Base-by-base conservation (phyloP, 306 rosid genomes). In the Senna tora region DNA sequence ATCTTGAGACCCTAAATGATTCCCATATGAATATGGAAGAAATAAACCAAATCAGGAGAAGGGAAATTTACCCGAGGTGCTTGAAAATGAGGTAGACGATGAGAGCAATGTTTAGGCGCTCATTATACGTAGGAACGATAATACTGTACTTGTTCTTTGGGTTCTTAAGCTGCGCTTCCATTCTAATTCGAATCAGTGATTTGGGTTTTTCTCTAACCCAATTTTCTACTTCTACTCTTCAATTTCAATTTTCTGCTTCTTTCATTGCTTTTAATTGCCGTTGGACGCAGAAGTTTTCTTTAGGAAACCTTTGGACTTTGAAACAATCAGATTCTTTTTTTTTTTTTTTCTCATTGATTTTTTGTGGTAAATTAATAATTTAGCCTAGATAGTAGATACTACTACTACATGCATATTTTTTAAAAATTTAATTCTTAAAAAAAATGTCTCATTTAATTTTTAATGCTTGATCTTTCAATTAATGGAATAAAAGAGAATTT, bases 101-200 rank as follows among this genome's bases (percentile, higher is more conserved):
- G 67, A 94, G 89, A 59, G 95, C 87, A 75, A 94, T 91, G 85
- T 94, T 94, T 68, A 94, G 90, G 65, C 87, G 94, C 79, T 94
- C 99, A 73, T 94, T 94, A 78, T 89, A 94, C 22, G 99, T 91
- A 9, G 97, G 99, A 77, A 94, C 77, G 75, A 91, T 89, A 55
- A 91, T 81, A 69, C 96, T 91, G 84, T 89, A 89, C 81, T 94
- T 94, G 80, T 84, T 81, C 73, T 78, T 82, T 61, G 76, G 77
- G 77, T 84, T 83, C 84, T 79, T 83, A 67, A 77, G 80, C 71
- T 75, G 67, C 75, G 0, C 75, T 42, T 77, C 89, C 84, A 79
- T 85, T 65, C 63, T 61, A 50, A 67, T 56, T 72, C 15, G 30
- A 36, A 57, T 61, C 17, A 25, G 58, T 16, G 36, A 65, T 25